phyloP scores from a whole-genome alignment of 163 green algal species.

The Picocystis sp. region DNA sequence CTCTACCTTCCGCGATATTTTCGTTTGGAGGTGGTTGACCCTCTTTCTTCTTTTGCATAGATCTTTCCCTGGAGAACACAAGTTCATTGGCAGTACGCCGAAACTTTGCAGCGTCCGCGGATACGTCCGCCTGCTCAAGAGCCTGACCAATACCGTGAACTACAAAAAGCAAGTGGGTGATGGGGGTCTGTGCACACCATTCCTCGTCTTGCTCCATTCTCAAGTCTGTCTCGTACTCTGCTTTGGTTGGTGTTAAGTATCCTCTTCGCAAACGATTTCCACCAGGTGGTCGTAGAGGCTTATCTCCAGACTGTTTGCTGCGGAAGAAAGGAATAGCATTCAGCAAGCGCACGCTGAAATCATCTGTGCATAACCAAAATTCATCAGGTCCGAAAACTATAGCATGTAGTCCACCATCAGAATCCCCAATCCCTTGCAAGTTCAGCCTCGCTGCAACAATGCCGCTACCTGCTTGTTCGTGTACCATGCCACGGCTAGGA shows the following conservation, averaged over 20 bases:
- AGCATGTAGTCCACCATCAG: no score
- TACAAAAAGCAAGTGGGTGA: conserved; percentile 38
- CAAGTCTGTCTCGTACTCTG: not conserved
- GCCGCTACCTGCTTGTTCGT: not conserved
- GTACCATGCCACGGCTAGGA: conserved; percentile 9
- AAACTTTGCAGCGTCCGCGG: conserved; percentile 16
- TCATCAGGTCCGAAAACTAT: no score
- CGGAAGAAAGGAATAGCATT: no score
- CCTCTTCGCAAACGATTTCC: conserved; percentile 21
- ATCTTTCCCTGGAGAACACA: no score
- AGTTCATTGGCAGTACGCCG: no score
- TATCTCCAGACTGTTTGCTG: no score
- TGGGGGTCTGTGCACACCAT: conserved; percentile 13
- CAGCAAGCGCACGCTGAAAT: no score
- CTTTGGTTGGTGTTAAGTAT: conserved; percentile 12
- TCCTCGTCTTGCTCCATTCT: conserved; percentile 1
- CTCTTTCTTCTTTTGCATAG: no score
- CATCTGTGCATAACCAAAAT: no score
- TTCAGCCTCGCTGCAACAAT: conserved; percentile 24
- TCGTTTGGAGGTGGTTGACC: not conserved
- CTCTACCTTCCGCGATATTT: not conserved
- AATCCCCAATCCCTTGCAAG: conserved; percentile 5
- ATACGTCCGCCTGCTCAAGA: conserved; percentile 31
- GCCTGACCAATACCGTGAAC: conserved; percentile 60
- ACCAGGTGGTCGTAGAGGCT: no score